A percentile compares a stretch with the other conserved stretches of the same genome.
phyloP scores from a whole-genome alignment of 352 stramenopile species.

The Phytophthora uliginosa region DNA sequence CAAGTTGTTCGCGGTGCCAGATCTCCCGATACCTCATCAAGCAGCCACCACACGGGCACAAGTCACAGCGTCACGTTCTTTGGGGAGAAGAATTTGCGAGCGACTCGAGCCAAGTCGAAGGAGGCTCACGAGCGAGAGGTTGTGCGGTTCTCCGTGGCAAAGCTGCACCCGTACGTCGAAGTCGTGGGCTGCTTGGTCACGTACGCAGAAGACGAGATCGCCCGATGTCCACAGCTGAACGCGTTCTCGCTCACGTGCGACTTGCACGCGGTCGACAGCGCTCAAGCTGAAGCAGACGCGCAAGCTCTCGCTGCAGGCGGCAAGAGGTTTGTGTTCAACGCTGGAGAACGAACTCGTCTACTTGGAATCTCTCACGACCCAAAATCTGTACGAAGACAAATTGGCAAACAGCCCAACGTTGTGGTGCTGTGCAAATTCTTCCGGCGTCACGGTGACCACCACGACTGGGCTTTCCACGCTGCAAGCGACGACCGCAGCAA shows the following conservation, averaged over 20 bases:
- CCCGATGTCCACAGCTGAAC: constrained; percentile 49
- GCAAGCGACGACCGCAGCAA: constrained; percentile 36
- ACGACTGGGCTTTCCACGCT: constrained; percentile 50
- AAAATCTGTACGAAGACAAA: constrained; percentile 18
- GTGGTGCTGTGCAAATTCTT: constrained; percentile 71
- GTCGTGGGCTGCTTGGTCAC: constrained; percentile 58
- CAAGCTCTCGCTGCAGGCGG: constrained; percentile 38
- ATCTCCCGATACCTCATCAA: constrained; percentile 3
- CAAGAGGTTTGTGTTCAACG: constrained; percentile 32
- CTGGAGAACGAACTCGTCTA: constrained; percentile 33
- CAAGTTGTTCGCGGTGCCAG: constrained; percentile 46
- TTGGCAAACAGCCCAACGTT: constrained; percentile 45
- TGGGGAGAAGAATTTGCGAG: constrained; percentile 44
- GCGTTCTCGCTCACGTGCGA: constrained; percentile 58
- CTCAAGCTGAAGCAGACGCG: constrained; percentile 36
- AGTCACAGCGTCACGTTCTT: constrained; percentile 35
- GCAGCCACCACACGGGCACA: neutral
- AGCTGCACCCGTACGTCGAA: constrained; percentile 59
- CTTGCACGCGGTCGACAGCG: constrained; percentile 26
- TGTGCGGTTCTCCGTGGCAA: constrained; percentile 45
- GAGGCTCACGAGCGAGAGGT: constrained; percentile 57
- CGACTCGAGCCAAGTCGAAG: constrained; percentile 47
- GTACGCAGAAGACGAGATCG: constrained; percentile 64
- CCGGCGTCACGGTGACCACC: constrained; percentile 29
- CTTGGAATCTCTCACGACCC: constrained; percentile 40